phyloP scores from a whole-genome alignment of 2,329 filamentous ascomycete genomes.

The Ascochyta viciae-villosae region DNA sequence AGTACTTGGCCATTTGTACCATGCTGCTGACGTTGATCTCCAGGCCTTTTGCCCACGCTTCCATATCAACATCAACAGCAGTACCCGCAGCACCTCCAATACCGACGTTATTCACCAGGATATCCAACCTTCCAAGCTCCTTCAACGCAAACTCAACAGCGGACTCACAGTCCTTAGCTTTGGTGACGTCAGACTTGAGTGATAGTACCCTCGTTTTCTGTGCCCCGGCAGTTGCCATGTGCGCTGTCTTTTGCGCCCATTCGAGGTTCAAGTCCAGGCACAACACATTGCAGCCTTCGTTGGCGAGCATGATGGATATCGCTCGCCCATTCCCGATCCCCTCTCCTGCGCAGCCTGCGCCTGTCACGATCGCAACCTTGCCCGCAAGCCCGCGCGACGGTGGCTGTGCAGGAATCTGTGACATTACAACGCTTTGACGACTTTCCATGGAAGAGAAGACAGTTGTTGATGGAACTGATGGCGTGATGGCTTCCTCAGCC shows the following conservation, averaged over 20 bases:
- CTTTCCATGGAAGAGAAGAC: background rate
- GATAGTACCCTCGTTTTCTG: constrained; percentile 46
- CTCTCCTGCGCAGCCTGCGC: constrained; percentile 63
- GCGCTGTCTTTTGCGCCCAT: constrained; percentile 61
- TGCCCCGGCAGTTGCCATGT: constrained; percentile 54
- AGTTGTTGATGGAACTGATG: background rate
- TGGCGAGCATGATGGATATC: constrained; percentile 65
- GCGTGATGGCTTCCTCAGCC: no score
- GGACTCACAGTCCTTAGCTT: constrained; percentile 58
- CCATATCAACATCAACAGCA: constrained; percentile 67
- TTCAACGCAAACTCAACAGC: constrained; percentile 52
- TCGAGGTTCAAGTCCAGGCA: constrained; percentile 62
- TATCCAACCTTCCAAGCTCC: constrained; percentile 65
- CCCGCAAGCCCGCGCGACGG: constrained; percentile 52
- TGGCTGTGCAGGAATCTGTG: constrained; percentile 19
- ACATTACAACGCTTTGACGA: constrained; percentile 10
- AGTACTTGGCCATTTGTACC: constrained; percentile 69
- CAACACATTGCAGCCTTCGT: constrained; percentile 65
- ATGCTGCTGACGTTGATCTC: constrained; percentile 70
- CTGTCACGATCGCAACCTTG: constrained; percentile 64
- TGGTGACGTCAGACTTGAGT: constrained; percentile 63
- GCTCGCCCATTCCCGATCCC: constrained; percentile 68
- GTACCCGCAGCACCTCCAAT: constrained; percentile 66
- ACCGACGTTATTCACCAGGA: constrained; percentile 71
- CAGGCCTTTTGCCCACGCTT: constrained; percentile 63